Base-by-base conservation (phyloP, 352 stramenopile genomes). In the Globisporangium okanoganense region DNA sequence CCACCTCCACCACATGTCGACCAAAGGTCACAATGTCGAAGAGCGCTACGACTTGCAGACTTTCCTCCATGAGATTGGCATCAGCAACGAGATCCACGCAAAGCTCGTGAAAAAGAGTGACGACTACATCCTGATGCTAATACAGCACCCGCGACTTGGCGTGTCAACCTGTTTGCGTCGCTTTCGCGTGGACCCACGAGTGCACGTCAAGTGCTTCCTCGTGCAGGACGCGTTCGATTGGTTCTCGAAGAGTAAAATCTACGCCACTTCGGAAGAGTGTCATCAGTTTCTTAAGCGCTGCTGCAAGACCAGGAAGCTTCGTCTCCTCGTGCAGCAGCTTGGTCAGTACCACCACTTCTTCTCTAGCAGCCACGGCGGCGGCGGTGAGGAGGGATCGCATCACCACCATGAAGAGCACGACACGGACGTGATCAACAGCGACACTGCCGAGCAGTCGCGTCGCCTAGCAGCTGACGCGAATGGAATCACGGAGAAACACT, bases 121-220 rank as follows among this genome's bases (percentile, higher is more conserved):
- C 47, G 85, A 94, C 58, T 90, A 90, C 59, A 64, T 94, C 14
- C 53, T 94, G 33, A 22, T 88, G 13, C 61, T 91, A 18, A 91
- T 94, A 81, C 73, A 77, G 36, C 75, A 89, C 65, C 70, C 67
- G 45, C 57, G 62, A 3, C 64, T 80, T 25, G 82, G 82, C 7
- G 68, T 92, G 2, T 47, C 45, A 13, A 72, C 65, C 56, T 74
- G 72, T 0, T 64, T 86, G 35, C 74, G 82, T 13, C 71, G 85
- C 29, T 92, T 92, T 41, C 82, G 85, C 33, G 59, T 85, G 38
- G 85, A 94, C 50, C 82, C 85, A 40, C 79, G 85, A 18, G 82
- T 94, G 6, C 76, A 86, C 48, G 59, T 90, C 18, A 78, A 76
- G 40, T 92, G 82, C 54, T 94, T 94, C 66, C 53, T 88, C 36